Base-by-base conservation (phyloP, 345 rosid species). In the Eucalyptus viminalis region DNA sequence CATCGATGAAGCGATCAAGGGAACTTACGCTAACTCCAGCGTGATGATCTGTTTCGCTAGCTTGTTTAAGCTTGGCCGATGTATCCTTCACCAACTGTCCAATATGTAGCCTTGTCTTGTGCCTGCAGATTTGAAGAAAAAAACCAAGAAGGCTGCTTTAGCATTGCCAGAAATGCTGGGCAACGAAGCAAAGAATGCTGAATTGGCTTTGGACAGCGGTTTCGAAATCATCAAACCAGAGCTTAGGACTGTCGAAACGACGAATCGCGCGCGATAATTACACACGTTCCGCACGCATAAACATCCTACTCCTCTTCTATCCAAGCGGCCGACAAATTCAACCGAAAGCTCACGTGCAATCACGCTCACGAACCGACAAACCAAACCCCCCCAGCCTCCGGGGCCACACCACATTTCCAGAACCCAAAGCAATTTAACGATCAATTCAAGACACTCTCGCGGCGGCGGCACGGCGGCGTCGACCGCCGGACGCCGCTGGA, bases 71-170 rank as follows among this genome's bases (percentile, higher is more conserved):
- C 92, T 93, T 98, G 87, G 97, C 95, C n/a, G 98, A 94, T 87
- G 99, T 97, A 88, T 98, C 98, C 93, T 97, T 98, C 92, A 98
- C 99, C 80, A 98, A 72, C 88, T 95, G 95, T 90, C 97, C 97
- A 37, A 97, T 97, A 93, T 95, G 96, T 27, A 95, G 90, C 90
- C 98, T 95, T 60, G 97, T 96, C 94, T 95, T 96, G 90, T 93
- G 99, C 93, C 99, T 98, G 92, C 90, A 80, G 88, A 54, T 80
- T 76, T 1, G 3, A 21, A 40, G 24, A 5, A 37, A 37, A 21
- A 34, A 37, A 37, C 29, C 29, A 76, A 76, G 24, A 76, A 37
- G 11, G 27, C 29, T 40, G 25, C 85, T 76, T 40, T 11, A 40
- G 85, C 47, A 16, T 21, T 1, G 22, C 24, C 1, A 76, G 47